Evolutionary conservation across 2,329 filamentous ascomycete genomes (phyloP).

Genomic region (Tolypocladium tundrense): DNA sequence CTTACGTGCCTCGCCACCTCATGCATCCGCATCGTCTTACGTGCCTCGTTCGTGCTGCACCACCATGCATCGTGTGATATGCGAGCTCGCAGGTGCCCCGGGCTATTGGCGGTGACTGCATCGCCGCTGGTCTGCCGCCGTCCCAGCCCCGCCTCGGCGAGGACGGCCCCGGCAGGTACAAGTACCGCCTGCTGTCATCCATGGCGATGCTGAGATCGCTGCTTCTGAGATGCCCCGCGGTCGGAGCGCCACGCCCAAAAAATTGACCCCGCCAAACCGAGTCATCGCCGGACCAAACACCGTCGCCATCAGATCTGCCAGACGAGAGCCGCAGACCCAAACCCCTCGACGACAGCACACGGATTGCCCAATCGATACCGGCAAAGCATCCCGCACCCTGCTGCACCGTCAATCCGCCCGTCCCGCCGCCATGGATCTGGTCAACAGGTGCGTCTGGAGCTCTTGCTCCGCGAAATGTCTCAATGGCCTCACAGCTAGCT

Average conservation of each 20-base stretch:
- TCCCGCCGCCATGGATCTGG: conserved; percentile 32
- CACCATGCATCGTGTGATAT: not conserved
- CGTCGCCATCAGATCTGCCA: not conserved
- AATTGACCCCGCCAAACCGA: conserved; percentile 12
- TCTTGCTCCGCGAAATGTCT: not conserved
- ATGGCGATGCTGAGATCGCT: too few species aligned
- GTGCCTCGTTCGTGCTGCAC: too few species aligned
- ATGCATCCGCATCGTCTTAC: too few species aligned
- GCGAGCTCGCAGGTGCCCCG: not conserved
- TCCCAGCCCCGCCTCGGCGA: not conserved
- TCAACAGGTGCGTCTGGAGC: conserved; percentile 36
- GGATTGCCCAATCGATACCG: not conserved
- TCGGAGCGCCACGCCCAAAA: not conserved
- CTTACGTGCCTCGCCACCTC: not conserved
- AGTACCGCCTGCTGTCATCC: not conserved
- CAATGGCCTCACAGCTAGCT: not conserved
- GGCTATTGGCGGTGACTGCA: not conserved
- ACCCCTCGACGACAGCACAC: not conserved
- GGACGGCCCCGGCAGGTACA: not conserved
- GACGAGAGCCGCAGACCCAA: not conserved
- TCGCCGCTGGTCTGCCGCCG: not conserved
- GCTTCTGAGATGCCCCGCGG: conserved; percentile 1
- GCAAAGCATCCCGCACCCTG: not conserved
- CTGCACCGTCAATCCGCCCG: not conserved
- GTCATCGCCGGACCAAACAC: not conserved